Base-by-base conservation (phyloP, 2,329 filamentous ascomycete species). In the Colletotrichum higginsianum region DNA sequence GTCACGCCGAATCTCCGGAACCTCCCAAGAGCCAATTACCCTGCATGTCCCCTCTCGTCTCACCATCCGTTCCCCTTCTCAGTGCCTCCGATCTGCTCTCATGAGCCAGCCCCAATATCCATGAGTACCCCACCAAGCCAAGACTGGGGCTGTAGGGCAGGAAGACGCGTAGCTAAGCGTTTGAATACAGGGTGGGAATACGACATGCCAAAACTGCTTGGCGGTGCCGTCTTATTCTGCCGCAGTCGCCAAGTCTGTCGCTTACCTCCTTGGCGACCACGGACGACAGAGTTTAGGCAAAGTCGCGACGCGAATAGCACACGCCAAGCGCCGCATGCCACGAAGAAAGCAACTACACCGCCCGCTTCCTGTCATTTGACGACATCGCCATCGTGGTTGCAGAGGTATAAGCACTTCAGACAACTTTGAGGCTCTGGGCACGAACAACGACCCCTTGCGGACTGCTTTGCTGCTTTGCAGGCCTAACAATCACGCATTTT, bases 211-310 rank as follows among this genome's bases (percentile, higher is more conserved):
- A 57, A 62, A 58, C 44, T 16, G 44, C 65, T 71, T 64, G 58
- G 65, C 58, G 58, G 65, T 49, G 46, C 53, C 58, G 18, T 68
- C 65, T 71, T 40, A 63, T 63, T 21, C 58, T 46, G 38, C 68
- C 44, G 23, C 58, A 11, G 7, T 40, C 40, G 68, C 68, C 52
- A 63, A 71, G 53, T 49, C 40, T 47, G 58, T 42, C 57, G 18
- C 64, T 38, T n/a, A 52, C 21, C 26, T 47, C 12, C 62, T 67
- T 61, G 68, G 63, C 64, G n/a, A 44, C 47, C 42, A 18, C 16
- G 30, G 16, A 53, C 4, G 21, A n/a, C 23, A 26, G 42, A 44
- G 52, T 56, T 65, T 21, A 23, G 42, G 18, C 60, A 50, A 46
- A 4, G 50, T 50, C 23, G 23, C 44, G 26, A 4, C 46, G 47